Conservation (phyloP, 371 early-diverging fungal genomes). For the Mucor plumbeus region DNA sequence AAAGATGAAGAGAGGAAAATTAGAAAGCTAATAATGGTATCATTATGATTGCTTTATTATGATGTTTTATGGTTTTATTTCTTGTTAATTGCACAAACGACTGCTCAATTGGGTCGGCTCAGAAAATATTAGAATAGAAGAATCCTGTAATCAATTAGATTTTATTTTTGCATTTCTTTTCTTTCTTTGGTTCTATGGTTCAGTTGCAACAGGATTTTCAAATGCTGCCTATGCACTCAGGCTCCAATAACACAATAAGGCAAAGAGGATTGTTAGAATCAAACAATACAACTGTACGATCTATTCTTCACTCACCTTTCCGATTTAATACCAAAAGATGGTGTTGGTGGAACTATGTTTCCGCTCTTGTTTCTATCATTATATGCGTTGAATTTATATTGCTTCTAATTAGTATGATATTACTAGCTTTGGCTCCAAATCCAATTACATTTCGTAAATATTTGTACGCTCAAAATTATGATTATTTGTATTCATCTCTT, state of each 20-base stretch:
- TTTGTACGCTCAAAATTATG: neutral
- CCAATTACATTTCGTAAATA: conserved; percentile 24
- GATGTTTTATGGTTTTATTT: too few relatives aligned
- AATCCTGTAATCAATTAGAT: neutral
- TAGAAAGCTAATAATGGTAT: neutral
- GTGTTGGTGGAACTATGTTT: conserved; percentile 30
- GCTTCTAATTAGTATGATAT: conserved; percentile 2
- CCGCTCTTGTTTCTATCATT: neutral
- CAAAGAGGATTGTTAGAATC: conserved; percentile 6
- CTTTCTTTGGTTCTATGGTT: neutral
- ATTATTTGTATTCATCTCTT: neutral
- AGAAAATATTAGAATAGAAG: neutral
- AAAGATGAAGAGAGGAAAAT: too few relatives aligned
- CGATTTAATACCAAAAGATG: conserved; percentile 6
- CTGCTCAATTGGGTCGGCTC: neutral
- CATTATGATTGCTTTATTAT: neutral
- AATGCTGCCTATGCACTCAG: neutral
- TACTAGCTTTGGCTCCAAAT: conserved; percentile 12
- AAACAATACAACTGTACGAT: neutral
- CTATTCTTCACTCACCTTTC: conserved; percentile 6
- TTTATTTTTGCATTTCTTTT: neutral
- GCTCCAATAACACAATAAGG: neutral
- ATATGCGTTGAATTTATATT: conserved; percentile 15
- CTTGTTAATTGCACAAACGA: neutral
- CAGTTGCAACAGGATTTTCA: neutral